Base-by-base conservation (phyloP, 306 rosid species). In the Citrullus amarus region DNA sequence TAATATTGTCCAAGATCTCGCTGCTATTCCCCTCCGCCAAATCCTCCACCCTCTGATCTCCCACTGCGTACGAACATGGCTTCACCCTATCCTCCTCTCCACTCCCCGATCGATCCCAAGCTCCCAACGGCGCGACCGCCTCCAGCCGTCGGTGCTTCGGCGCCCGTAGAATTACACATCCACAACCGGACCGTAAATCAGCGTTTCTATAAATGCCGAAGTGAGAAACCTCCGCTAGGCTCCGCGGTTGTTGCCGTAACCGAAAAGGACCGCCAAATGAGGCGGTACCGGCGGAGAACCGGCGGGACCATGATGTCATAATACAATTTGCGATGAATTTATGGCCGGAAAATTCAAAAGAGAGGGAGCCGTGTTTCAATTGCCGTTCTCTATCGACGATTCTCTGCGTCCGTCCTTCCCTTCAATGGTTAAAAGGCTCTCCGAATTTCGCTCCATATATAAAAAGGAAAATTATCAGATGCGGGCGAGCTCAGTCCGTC, bases 11-110 rank as follows among this genome's bases (percentile, higher is more conserved):
- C 32, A 57, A 56, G 43, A 57, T 82, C 58, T 58, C 83, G 13
- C 84, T 34, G 56, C 60, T 48, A 15, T 70, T 84, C 61, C 51
- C 82, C 78, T 57, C 80, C 39, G 75, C 78, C 11, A 83, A 58
- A 34, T 75, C 82, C 74, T 71, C 84, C 4, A 74, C 79, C 68
- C 74, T 76, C 83, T 77, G 82, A 51, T 87, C 92, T 79, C 82
- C 91, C 18, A 83, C 82, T 4, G 91, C 91, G 32, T 83, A 85
- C 39, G 87, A 79, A n/a, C 89, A 83, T 4, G 79, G 77, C 25
- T 81, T 73, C 43, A 32, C 82, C 80, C 84, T 80, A 82, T 83
- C 86, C 20, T 66, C 79, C 6, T 83, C 84, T 14, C 79, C 79
- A 2, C 59, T 18, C 20, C 59, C 84, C 15, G 89, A 86, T 80